Base-by-base conservation (phyloP, 495 filamentous ascomycete species). In the Penicillium canescens region DNA sequence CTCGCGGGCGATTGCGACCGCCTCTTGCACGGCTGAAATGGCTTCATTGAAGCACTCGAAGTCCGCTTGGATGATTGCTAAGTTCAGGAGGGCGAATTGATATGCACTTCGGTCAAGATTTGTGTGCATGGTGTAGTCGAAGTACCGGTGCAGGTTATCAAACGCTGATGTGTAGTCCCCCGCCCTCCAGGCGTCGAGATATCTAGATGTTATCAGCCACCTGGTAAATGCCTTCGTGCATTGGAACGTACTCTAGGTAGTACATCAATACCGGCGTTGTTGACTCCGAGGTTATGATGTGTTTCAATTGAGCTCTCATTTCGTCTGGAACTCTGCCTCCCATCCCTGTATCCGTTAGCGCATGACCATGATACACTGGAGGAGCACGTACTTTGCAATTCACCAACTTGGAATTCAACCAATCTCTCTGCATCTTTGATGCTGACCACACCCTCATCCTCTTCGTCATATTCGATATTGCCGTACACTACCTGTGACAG, bases 71-170 rank as follows among this genome's bases (percentile, higher is more conserved):
- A 98, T 81, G 42, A 97, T 89, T 11, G 91, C 92, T 21, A 96
- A 78, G 63, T 96, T 96, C 56, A 98, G 82, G n/a, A 97, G 76
- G 11, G 95, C 95, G 65, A 97, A 98, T 60, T 97, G 94, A 66
- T 98, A 98, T 57, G 92, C 91, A n/a, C 82, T 82, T 18, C 88
- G 84, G 64, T 95, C 89, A 23, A 85, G 74, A 38, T 57, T 67
- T 57, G 84, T 89, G 55, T 95, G 89, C 89, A 97, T 92, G 5
- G 90, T 94, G 71, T 96, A 96, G 68, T 98, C 94, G 64, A 96
- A 98, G 69, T 96, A 98, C 36, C 91, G 86, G 67, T 98, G 93
- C 24, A 98, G 80, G 56, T 87, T 86, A 54, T 98, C 92, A 66
- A 97, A 92, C 0, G 93, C 87, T 0, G 86, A 87, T 11, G 90